phyloP scores from a whole-genome alignment of 257 asterid genomes.

The Solanum appendiculatum region DNA sequence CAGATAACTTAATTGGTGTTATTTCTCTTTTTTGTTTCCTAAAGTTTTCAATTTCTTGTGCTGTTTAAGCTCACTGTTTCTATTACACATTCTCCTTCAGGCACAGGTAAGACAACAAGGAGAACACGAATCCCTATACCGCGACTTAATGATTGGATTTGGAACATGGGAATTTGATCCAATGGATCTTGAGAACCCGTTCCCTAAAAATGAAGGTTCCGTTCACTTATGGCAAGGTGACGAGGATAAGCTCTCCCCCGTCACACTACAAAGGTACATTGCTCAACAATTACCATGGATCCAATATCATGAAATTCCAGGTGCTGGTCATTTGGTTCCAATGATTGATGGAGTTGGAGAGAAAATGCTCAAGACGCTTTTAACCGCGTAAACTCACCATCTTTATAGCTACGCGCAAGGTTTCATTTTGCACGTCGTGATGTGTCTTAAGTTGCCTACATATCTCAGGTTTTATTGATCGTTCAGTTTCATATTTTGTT shows the following conservation, averaged over 20 bases:
- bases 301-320: conserved; percentile 65
- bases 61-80: neutral
- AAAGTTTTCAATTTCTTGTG: neutral
- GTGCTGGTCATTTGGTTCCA: conserved; percentile 68
- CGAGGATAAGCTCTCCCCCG: conserved; percentile 58
- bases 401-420: neutral
- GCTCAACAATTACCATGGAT: conserved; percentile 67
- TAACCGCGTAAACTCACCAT: conserved; percentile 17
- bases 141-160: conserved; percentile 58
- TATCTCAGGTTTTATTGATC: neutral
- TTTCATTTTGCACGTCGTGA: neutral
- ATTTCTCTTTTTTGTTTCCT: neutral
- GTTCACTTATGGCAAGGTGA: conserved; percentile 92
- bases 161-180: conserved; percentile 91
- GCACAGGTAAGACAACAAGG: conserved; percentile 61
- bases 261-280: conserved; percentile 51
- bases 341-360: conserved; percentile 49
- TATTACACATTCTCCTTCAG: conserved; percentile 13
- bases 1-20: neutral
- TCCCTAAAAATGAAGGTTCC: conserved; percentile 40
- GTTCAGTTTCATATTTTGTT: neutral
- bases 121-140: conserved; percentile 55
- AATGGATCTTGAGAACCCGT: conserved; percentile 48
- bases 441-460: neutral
- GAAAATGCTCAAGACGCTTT: conserved; percentile 35